These are phyloP conservation scores for Botrytis deweyae DNA, from an alignment of 2,329 filamentous ascomycete species.

Conservation along the genomic window DNA sequence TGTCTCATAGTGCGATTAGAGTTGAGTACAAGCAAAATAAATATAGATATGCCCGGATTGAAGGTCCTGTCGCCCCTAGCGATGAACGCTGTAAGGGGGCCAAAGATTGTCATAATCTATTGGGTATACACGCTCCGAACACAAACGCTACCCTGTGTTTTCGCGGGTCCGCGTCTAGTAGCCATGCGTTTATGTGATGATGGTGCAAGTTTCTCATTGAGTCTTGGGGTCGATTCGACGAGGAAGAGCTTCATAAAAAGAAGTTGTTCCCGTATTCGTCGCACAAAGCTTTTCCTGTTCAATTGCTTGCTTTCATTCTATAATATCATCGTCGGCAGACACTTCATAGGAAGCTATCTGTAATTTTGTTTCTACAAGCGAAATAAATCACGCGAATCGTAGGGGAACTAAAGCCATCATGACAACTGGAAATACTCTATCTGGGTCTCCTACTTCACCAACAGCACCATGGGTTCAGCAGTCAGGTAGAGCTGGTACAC, in stretches of 20 bases:
- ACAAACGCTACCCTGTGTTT: not conserved
- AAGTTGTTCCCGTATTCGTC: not conserved
- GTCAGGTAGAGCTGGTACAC: not conserved
- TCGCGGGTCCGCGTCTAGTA: constrained; percentile 5
- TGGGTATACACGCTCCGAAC: not conserved
- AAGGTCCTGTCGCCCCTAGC: not conserved
- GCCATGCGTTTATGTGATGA: constrained; percentile 1
- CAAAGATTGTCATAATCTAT: not conserved
- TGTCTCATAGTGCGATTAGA: not conserved
- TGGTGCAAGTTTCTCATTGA: not conserved
- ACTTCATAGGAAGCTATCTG: not conserved
- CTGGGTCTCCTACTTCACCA: not conserved
- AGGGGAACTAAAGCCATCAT: not conserved
- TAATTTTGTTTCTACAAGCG: not conserved
- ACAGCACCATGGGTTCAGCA: constrained; percentile 3
- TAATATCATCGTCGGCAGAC: not conserved
- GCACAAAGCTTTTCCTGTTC: not conserved
- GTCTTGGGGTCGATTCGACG: not conserved
- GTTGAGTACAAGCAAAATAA: not conserved
- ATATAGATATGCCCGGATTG: not conserved
- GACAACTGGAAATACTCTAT: not conserved
- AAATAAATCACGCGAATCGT: not conserved
- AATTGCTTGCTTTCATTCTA: not conserved
- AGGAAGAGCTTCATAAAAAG: constrained; percentile 2
- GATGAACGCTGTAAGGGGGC: not conserved